phyloP scores from a whole-genome alignment of 2,329 filamentous ascomycete species.

The Metarhizium brunneum region DNA sequence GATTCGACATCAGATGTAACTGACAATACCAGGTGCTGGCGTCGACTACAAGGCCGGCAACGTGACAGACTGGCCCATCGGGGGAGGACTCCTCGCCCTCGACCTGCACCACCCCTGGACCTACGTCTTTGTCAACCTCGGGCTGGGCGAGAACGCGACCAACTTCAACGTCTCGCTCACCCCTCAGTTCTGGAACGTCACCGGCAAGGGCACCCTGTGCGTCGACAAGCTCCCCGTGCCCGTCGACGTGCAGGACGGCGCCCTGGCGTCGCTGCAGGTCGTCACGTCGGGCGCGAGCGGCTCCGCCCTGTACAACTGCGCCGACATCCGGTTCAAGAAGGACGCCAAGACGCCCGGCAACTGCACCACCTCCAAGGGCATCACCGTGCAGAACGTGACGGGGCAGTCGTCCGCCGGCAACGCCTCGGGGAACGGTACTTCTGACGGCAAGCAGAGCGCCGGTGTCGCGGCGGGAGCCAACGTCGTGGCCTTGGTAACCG shows the following conservation, averaged over 20 bases:
- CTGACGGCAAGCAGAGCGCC: conserved; percentile 9
- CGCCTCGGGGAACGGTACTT: not conserved
- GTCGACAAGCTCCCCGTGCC: conserved; percentile 49
- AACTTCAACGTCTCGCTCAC: conserved; percentile 64
- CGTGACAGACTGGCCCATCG: conserved; percentile 44
- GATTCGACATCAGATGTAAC: no score
- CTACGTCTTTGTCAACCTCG: conserved; percentile 45
- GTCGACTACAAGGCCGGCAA: conserved; percentile 34
- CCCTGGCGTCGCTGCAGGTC: conserved; percentile 59
- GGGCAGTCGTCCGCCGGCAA: conserved; percentile 16
- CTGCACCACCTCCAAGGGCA: conserved; percentile 25
- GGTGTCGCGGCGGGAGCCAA: conserved; percentile 16
- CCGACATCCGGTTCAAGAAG: conserved; percentile 59
- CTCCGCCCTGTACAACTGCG: conserved; percentile 63
- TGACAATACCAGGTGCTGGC: conserved; percentile 30
- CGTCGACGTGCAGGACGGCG: conserved; percentile 47
- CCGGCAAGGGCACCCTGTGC: conserved; percentile 56
- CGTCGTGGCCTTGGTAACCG: conserved; percentile 20
- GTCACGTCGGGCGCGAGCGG: conserved; percentile 50
- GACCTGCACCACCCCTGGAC: conserved; percentile 42
- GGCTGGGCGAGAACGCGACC: conserved; percentile 38
- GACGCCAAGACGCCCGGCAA: conserved; percentile 34
- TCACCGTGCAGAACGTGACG: conserved; percentile 29
- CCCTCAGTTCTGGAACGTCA: conserved; percentile 47
- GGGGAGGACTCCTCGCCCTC: conserved; percentile 37